Evolutionary conservation across 768 basidiomycete species (phyloP), one percentile per base, ranked within the genome.

Genomic region (Hemileccinum rubropunctum): DNA sequence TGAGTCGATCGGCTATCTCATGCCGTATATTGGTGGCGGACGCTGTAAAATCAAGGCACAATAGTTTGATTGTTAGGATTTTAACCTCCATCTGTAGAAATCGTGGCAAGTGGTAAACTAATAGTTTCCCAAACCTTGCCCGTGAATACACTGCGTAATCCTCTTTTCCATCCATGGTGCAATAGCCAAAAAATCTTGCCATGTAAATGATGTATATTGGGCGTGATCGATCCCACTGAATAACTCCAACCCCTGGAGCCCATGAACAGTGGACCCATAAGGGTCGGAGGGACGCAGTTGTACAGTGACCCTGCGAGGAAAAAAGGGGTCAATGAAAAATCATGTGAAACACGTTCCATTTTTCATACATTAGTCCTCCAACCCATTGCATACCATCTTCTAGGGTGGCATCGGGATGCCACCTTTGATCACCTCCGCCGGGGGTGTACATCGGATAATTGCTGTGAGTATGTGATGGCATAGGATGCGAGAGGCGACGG

Each of bases 101-200:
- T 45, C 20, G 14, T 45, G 26, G 30, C 38, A 47, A 12, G 42
- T 42, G 7, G 33, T 42, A 35, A 30, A 48, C 51, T 34, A 56
- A 42, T 57, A 75, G 46, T 79, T 75, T 30, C 88, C 88, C 35
- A 91, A 71, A n/a, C 88, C 86, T 43, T 79, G 76, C 1, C 89
- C 90, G 50, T 82, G 75, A 52, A 91, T 83, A 59, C 73, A 78
- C 60, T 74, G 82, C 27, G 81, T 77, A 49, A 88, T 75, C 48
- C 72, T 73, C 46, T 82, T 79, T 50, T 83, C 77, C 72, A 91
- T 78, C 90, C 90, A 91, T 3, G 88, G 90, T 34, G 89, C 86
- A 50, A 91, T 80, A 28, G 81, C 76, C 62, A 75, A 74, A 34
- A 92, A 68, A 63, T 91, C 90, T 17, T 71, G 69, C 81, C 82